Conservation (phyloP, 2,329 filamentous ascomycete genomes). For the Aspergillus pseudoterreus region DNA sequence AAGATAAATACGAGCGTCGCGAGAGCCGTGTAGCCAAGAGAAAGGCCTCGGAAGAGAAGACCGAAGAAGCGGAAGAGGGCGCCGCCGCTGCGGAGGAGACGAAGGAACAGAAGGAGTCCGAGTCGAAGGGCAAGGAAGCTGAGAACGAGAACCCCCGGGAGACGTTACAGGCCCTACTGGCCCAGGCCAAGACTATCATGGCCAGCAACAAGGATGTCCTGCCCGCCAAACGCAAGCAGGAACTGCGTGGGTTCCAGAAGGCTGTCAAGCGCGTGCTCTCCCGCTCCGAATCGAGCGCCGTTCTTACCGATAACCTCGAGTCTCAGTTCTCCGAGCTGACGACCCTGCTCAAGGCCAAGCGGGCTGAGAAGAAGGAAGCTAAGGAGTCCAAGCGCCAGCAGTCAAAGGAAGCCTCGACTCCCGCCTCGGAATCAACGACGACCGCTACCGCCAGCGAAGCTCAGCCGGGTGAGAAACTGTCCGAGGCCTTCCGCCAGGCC, state of each 20-base stretch:
- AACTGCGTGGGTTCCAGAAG: constrained; percentile 68
- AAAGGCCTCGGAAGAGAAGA: constrained; percentile 20
- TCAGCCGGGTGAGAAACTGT: constrained; percentile 26
- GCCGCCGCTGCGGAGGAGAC: constrained; percentile 24
- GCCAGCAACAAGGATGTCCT: constrained; percentile 51
- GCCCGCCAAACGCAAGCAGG: constrained; percentile 69
- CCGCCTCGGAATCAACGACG: constrained; percentile 5
- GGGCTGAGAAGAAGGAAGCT: constrained; percentile 19
- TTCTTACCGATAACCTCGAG: constrained; percentile 49
- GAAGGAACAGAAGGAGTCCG: constrained; percentile 25
- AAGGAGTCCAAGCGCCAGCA: constrained; percentile 19
- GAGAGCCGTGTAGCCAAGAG: constrained; percentile 28
- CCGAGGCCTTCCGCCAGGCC: constrained; percentile 31
- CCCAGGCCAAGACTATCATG: constrained; percentile 59
- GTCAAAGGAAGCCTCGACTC: constrained; percentile 7
- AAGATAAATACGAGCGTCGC: constrained; percentile 47
- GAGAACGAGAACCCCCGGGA: constrained; percentile 42
- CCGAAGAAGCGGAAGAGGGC: constrained; percentile 25
- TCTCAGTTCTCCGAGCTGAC: constrained; percentile 54
- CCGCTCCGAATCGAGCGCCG: constrained; percentile 45
- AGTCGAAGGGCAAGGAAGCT: constrained; percentile 21
- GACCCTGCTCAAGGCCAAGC: constrained; percentile 43
- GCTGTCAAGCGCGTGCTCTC: constrained; percentile 62
- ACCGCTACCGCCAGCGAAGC: constrained; percentile 13
- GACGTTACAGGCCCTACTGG: constrained; percentile 53